Base-by-base conservation (phyloP, 1,139 yeast genomes). In the Petasospora rhodanensis region DNA sequence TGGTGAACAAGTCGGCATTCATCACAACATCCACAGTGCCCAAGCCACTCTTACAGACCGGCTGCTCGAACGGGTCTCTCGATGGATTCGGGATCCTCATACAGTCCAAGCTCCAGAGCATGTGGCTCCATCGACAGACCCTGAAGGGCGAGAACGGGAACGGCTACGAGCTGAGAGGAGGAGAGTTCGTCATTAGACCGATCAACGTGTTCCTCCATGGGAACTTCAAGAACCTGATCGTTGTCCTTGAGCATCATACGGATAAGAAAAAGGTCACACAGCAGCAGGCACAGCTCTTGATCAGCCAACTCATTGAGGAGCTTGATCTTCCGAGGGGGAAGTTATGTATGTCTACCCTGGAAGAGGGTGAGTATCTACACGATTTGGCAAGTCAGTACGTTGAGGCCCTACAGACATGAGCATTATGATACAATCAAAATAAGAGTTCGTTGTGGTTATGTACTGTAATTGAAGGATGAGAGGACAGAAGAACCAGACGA, bases 201-300 rank as follows among this genome's bases (percentile, higher is more conserved):
- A 78, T 83, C 18, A 85, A 84, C 48, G 75, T 83, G 32, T 76
- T 78, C 36, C 61, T 83, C 12, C 91, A 82, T 53, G 94, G 94
- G 2, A 69, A 66, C 19, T 83, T 81, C 59, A 73, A 80, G 40
- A 89, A 89, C 0, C 65, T 84, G 26, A 52, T 84, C 31, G 68
- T 83, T 20, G 82, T 80, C 41, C 64, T 81, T 5, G 70, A 64
- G 28, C 49, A 50, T 34, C 47, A 37, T 9, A 49, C 51, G 13
- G 40, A 27, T 12, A 11, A 23, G 11, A 22, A 22, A 11, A 14
- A 18, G 8, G 17, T 14, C 11, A 28, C 13, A 5, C 14, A 23
- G 7, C 35, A 18, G 29, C 37, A 24, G 14, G 29, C 26, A 4
- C 42, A 43, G 2, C 9, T 22, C 7, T 16, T 30, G 11, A 40